phyloP scores from a whole-genome alignment of 2,329 filamentous ascomycete species.

The Monosporascus sp. region DNA sequence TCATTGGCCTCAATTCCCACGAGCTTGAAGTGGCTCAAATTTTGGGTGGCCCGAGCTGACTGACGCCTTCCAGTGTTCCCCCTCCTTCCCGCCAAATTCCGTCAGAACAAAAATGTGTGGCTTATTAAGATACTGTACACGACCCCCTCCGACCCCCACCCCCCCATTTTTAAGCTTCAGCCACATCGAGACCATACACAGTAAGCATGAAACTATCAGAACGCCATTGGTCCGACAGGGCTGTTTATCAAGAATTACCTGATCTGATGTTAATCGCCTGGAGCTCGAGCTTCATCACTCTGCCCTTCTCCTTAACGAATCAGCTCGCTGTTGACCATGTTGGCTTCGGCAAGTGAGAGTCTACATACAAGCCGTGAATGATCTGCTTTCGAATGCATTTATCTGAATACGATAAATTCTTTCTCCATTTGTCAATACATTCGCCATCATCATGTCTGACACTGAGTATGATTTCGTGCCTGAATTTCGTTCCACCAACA shows the following conservation, averaged over 20 bases:
- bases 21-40: slow-evolving; percentile 16
- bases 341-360: background rate
- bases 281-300: background rate
- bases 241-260: too few relatives aligned
- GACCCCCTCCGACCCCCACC: too few relatives aligned
- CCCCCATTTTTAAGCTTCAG: too few relatives aligned
- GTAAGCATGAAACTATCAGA: background rate
- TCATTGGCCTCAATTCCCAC: slow-evolving; percentile 9
- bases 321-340: background rate
- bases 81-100: background rate
- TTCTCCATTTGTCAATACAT: background rate
- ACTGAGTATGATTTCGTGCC: slow-evolving; percentile 29
- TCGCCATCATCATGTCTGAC: slow-evolving; percentile 8
- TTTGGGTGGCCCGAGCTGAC: slow-evolving; percentile 2
- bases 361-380: background rate
- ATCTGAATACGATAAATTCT: background rate
- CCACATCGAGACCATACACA: background rate
- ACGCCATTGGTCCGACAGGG: background rate
- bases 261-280: background rate
- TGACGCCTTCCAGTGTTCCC: background rate
- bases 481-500: slow-evolving; percentile 31
- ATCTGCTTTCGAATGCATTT: background rate
- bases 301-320: background rate
- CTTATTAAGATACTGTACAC: too few relatives aligned
- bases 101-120: background rate